Conservation (phyloP, 306 rosid species). For the Carpinus fangiana region DNA sequence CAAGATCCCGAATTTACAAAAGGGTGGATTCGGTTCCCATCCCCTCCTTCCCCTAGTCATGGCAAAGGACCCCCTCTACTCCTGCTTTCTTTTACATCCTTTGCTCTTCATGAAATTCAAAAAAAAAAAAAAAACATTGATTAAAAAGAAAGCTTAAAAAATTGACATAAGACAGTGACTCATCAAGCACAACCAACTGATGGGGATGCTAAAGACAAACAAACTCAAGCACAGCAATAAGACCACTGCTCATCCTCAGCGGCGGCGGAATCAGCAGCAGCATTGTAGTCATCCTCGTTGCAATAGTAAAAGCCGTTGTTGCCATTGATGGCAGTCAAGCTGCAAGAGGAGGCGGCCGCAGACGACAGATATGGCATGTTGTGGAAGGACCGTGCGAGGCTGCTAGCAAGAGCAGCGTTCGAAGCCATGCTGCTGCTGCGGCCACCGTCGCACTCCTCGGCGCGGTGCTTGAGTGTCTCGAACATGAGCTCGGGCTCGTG, state of each 20-base stretch:
- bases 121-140: background rate
- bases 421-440: constrained; percentile 30
- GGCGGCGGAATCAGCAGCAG: constrained; percentile 40
- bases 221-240: constrained; percentile 55
- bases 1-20: constrained; percentile 50
- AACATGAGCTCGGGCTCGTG: constrained; percentile 98
- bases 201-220: constrained; percentile 18
- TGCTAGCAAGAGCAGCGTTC: constrained; percentile 37
- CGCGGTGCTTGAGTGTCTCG: constrained; percentile 88
- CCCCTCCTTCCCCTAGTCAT: constrained; percentile 21
- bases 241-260: constrained; percentile 71
- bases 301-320: constrained; percentile 60
- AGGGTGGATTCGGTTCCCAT: constrained; percentile 37
- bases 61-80: constrained; percentile 34
- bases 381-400: constrained; percentile 61
- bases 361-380: constrained; percentile 71
- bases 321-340: constrained; percentile 47
- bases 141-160: background rate
- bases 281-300: constrained; percentile 43
- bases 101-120: constrained; percentile 25
- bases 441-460: constrained; percentile 48
- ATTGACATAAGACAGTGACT: constrained; percentile 15
- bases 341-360: constrained; percentile 41
- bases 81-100: constrained; percentile 32
- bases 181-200: constrained; percentile 28